Conservation (phyloP, 495 filamentous ascomycete species). For the Aspergillus heteromorphus region DNA sequence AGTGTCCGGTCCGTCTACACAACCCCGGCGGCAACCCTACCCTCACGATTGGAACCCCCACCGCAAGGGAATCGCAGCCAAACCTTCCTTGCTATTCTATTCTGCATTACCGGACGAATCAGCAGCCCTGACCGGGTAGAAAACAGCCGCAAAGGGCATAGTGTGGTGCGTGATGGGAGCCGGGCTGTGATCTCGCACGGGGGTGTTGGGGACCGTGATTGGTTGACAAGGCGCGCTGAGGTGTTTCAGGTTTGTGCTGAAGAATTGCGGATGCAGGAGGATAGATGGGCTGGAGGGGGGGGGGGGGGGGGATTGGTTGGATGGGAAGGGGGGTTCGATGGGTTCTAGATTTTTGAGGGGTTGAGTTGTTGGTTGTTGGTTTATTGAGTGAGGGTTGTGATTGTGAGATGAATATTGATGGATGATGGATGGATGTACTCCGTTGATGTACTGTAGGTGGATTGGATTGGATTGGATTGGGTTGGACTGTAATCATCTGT, state of each 20-base stretch:
- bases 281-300: background rate
- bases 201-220: constrained; percentile 1
- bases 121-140: no score
- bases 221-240: constrained; percentile 15
- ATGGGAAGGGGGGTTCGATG: background rate
- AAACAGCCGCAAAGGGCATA: background rate
- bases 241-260: constrained; percentile 12
- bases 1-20: no score
- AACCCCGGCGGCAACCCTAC: constrained; percentile 1
- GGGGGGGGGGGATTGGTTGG: background rate
- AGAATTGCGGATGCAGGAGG: constrained; percentile 1
- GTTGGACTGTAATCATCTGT: no score
- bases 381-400: background rate
- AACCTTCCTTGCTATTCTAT: background rate
- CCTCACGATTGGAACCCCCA: constrained; percentile 1
- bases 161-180: background rate
- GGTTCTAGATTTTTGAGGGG: background rate
- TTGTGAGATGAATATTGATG: background rate
- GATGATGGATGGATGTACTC: no score
- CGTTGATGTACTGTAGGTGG: no score
- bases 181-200: constrained; percentile 1
- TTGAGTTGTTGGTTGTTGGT: background rate
- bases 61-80: background rate
- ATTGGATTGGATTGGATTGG: no score
- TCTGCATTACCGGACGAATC: no score